Base-by-base conservation (phyloP, 1,284 basidiomycete genomes). In the Trametes hirsuta region DNA sequence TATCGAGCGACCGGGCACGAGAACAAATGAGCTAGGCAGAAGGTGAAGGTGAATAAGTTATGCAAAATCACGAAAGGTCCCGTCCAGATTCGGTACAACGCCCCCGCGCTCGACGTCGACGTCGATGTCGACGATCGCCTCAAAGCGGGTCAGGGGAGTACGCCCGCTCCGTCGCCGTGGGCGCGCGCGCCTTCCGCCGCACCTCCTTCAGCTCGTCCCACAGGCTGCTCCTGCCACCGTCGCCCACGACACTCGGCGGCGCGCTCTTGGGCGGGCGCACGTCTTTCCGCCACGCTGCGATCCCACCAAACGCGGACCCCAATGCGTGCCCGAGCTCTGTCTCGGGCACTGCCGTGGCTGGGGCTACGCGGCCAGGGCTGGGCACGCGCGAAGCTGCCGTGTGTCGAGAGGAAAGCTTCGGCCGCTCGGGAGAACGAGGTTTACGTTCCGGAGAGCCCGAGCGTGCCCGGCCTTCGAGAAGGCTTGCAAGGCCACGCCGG, bases 131-230 rank as follows among this genome's bases (percentile, higher is more conserved):
- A 36, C 45, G 40, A 42, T 48, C 57, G 11, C 30, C 56, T 59
- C 58, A 66, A 39, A 62, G 58, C 34, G 63, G 65, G 42, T 66
- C 66, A 4, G 67, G 68, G n/a, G 69, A 68, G 37, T 52, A 63
- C 40, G 77, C 76, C 57, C 71, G 69, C 49, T 79, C 78, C 40
- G 78, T 81, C 47, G 30, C 30, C 30, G 30, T 30, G 30, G 77
- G 76, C 44, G 82, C 74, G 36, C 76, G 74, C 60, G 82, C 74
- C 68, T 77, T 79, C 62, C 76, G 75, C 67, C 78, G 82, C 45
- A 84, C 76, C 57, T 81, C 81, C 68, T 79, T 79, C 42, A 89
- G 73, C 66, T 88, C 86, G 53, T 78, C 78, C 85, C 86, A 87
- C 55, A 88, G 69, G 60, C 76, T 77, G 66, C 80, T 79, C 59